These are phyloP conservation scores for Herpetospermum pedunculosum DNA, from an alignment of 306 rosid genomes.

Conservation along the genomic window DNA sequence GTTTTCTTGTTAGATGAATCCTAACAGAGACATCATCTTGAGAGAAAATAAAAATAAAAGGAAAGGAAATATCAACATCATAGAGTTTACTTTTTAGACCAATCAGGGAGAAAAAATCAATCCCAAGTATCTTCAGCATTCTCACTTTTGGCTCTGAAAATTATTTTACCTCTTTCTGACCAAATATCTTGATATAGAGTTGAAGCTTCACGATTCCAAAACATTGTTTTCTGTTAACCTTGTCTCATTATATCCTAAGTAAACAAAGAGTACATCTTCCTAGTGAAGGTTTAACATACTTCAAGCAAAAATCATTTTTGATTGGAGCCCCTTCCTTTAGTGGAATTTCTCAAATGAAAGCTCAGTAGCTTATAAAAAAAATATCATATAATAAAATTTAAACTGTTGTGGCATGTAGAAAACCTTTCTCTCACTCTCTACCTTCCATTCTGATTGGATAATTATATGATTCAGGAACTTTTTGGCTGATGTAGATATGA, in stretches of 20 bases:
- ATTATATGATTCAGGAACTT: conserved; percentile 97
- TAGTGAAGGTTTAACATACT: background rate
- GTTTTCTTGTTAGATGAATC: too few species aligned
- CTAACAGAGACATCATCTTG: background rate
- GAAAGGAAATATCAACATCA: background rate
- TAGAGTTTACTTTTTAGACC: background rate
- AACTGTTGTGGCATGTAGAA: background rate
- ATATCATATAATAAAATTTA: background rate
- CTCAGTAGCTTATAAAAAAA: too few species aligned
- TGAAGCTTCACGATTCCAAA: background rate
- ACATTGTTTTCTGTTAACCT: background rate
- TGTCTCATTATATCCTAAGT: background rate
- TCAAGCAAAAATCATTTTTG: background rate
- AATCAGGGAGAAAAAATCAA: background rate
- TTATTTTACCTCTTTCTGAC: background rate
- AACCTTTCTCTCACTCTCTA: conserved; percentile 10
- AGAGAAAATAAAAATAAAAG: background rate
- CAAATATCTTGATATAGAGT: background rate
- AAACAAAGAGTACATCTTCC: background rate
- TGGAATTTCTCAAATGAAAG: too few species aligned
- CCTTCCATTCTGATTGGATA: conserved; percentile 64
- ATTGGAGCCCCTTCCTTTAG: too few species aligned
- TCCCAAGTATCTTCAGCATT: background rate
- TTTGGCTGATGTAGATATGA: conserved; percentile 99
- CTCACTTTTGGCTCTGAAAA: background rate